These are phyloP conservation scores for Pichia sp. DNA, from an alignment of 1,139 yeast species.

Conservation along the genomic window DNA sequence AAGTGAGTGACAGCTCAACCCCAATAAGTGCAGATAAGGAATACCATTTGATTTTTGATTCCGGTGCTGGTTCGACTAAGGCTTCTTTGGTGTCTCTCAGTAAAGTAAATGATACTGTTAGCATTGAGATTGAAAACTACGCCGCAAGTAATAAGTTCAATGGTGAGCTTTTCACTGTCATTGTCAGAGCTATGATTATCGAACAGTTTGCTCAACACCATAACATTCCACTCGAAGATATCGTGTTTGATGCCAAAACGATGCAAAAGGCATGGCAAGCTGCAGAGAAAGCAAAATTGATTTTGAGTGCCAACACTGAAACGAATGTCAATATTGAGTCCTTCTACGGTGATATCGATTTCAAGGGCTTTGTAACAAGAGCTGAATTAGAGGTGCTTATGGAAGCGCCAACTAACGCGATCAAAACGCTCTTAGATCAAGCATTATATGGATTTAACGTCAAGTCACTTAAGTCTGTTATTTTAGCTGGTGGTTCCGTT, in stretches of 20 bases:
- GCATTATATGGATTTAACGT: constrained; percentile 37
- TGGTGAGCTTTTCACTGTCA: constrained; percentile 65
- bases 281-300: constrained; percentile 81
- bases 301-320: constrained; percentile 82
- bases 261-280: constrained; percentile 67
- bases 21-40: constrained; percentile 39
- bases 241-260: constrained; percentile 47
- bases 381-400: constrained; percentile 58
- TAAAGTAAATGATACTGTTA: constrained; percentile 32
- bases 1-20: constrained; percentile 31
- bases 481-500: constrained; percentile 86
- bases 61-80: constrained; percentile 89
- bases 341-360: constrained; percentile 58
- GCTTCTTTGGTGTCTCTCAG: constrained; percentile 69
- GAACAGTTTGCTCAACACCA: constrained; percentile 44
- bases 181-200: constrained; percentile 53
- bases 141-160: constrained; percentile 64
- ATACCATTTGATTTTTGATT: constrained; percentile 72
- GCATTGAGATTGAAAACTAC: constrained; percentile 61
- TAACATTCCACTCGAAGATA: neutral
- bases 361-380: constrained; percentile 58
- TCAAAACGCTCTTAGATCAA: constrained; percentile 44
- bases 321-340: constrained; percentile 62
- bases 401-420: neutral
- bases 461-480: constrained; percentile 48